A percentile compares a stretch with the other conserved stretches of the same genome.
Conservation (phyloP, 768 basidiomycete species). For the Mycena sanguinolenta region DNA sequence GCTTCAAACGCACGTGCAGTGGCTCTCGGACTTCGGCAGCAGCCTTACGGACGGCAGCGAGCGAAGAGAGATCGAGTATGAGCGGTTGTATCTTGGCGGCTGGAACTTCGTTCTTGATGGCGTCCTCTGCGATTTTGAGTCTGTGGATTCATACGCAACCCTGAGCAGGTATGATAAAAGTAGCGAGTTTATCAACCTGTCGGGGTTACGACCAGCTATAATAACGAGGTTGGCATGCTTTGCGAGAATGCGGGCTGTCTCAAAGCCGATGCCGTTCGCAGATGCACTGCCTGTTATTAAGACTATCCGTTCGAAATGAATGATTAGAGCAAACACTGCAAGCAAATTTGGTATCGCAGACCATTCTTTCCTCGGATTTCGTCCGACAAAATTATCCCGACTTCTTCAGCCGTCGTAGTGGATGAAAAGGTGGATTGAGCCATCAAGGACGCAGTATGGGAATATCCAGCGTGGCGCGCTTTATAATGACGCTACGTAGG, state of each 20-base stretch:
- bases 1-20: constrained; percentile 3
- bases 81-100: constrained; percentile 1
- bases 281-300: constrained; percentile 19
- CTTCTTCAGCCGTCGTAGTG: constrained; percentile 8
- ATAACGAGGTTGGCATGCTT: constrained; percentile 9
- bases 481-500: not conserved
- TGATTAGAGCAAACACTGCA: not conserved
- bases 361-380: constrained; percentile 18
- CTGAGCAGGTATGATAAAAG: not conserved
- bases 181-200: not conserved
- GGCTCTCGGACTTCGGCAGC: constrained; percentile 15
- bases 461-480: no score
- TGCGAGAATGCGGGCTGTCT: constrained; percentile 11
- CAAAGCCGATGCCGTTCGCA: constrained; percentile 19
- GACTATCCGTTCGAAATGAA: no score
- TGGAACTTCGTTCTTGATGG: constrained; percentile 14
- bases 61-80: constrained; percentile 13
- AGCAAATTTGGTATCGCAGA: not conserved
- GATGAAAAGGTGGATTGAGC: not conserved
- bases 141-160: not conserved
- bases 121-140: constrained; percentile 12
- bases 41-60: constrained; percentile 13
- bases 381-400: not conserved
- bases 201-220: not conserved
- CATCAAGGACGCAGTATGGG: no score